A percentile compares a stretch with the other conserved stretches of the same genome.
Evolutionary conservation across 352 stramenopile species (phyloP).

Genomic region (Elongisporangium anandrum): DNA sequence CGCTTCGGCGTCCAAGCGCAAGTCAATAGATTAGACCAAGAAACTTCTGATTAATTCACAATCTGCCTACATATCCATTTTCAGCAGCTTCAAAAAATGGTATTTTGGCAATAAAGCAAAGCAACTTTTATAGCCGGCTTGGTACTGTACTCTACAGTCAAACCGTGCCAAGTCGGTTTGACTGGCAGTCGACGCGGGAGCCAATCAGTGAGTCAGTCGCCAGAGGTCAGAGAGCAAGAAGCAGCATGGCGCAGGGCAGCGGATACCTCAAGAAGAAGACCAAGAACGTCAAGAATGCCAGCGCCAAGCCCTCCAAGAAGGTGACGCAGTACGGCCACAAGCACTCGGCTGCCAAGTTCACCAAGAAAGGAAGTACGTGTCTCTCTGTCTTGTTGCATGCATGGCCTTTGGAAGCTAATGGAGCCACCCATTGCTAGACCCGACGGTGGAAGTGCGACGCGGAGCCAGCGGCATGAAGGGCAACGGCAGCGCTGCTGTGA

Average conservation of each 20-base stretch:
- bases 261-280: constrained; percentile 76
- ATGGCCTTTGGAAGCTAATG: background rate
- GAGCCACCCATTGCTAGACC: constrained; percentile 28
- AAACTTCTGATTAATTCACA: too few relatives aligned
- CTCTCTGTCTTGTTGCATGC: background rate
- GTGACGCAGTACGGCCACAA: constrained; percentile 72
- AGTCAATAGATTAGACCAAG: constrained; percentile 2
- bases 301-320: constrained; percentile 70
- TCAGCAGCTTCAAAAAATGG: too few relatives aligned
- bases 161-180: too few relatives aligned
- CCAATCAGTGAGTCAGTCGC: too few relatives aligned
- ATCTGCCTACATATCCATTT: too few relatives aligned
- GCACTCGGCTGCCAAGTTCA: constrained; percentile 78
- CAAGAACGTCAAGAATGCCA: constrained; percentile 73
- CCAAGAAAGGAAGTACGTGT: constrained; percentile 84
- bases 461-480: constrained; percentile 71
- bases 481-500: constrained; percentile 69
- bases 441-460: constrained; percentile 76
- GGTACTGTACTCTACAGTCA: too few relatives aligned
- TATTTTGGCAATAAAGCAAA: too few relatives aligned
- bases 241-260: constrained; percentile 71
- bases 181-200: too few relatives aligned
- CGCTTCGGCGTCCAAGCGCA: constrained; percentile 2
- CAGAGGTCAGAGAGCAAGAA: too few relatives aligned
- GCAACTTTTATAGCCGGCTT: too few relatives aligned